phyloP scores from a whole-genome alignment of 2,329 filamentous ascomycete species.

The Penicillium decumbens region DNA sequence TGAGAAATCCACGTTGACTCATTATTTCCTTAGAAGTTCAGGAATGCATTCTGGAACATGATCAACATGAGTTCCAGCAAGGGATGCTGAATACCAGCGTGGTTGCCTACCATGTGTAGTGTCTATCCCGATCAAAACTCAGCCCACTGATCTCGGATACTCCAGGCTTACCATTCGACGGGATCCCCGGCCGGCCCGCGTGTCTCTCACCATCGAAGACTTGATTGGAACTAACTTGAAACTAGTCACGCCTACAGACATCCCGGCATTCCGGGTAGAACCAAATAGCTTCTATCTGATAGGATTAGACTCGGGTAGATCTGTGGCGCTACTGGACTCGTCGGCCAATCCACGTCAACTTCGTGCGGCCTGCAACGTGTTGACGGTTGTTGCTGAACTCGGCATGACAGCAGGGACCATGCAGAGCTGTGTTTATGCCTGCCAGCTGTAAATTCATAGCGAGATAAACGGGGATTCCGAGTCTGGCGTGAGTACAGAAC shows the following conservation, averaged over 20 bases:
- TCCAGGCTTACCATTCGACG: slow-evolving; percentile 1
- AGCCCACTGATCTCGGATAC: neutral
- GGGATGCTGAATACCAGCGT: slow-evolving; percentile 5
- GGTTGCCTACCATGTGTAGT: slow-evolving; percentile 5
- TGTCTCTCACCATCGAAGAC: slow-evolving; percentile 1
- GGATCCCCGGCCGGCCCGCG: slow-evolving; percentile 3
- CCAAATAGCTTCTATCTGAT: slow-evolving; percentile 6
- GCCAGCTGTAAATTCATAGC: neutral
- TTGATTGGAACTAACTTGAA: slow-evolving; percentile 7
- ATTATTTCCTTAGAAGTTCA: neutral
- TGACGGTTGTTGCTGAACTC: neutral
- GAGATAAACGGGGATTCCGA: neutral
- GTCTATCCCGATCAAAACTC: neutral
- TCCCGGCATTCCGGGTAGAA: neutral
- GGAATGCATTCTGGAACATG: slow-evolving; percentile 3
- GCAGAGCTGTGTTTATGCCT: neutral
- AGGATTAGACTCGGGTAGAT: slow-evolving; percentile 5
- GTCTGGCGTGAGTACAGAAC: neutral
- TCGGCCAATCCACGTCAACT: neutral
- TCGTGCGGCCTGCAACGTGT: neutral
- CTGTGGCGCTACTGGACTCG: slow-evolving; percentile 5
- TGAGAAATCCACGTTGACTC: neutral
- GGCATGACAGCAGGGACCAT: neutral
- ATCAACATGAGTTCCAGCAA: slow-evolving; percentile 6
- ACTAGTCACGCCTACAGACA: neutral